Conservation (phyloP, 805 yeast species). For the Zygoascus tannicola region DNA sequence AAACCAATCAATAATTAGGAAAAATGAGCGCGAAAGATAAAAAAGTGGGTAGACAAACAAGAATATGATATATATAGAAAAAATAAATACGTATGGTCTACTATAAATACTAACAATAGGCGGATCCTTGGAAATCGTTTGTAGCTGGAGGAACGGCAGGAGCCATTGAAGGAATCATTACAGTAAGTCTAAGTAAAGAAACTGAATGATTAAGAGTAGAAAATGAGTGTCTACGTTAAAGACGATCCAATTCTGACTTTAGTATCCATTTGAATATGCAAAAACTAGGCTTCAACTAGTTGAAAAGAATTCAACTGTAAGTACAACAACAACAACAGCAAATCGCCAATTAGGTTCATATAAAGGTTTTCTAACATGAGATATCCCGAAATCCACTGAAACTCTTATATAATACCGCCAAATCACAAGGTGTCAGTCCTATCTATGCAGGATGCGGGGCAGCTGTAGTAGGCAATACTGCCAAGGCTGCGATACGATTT, state of each 20-base stretch:
- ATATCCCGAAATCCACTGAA: slow-evolving; percentile 77
- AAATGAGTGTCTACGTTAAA: too few species aligned
- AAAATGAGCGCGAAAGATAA: slow-evolving; percentile 1
- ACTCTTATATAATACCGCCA: slow-evolving; percentile 64
- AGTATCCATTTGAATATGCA: slow-evolving; percentile 93
- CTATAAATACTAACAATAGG: slow-evolving; percentile 8
- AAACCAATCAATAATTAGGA: too few species aligned
- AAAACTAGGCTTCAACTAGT: slow-evolving; percentile 82
- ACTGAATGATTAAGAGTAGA: too few species aligned
- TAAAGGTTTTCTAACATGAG: slow-evolving; percentile 21
- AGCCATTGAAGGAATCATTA: slow-evolving; percentile 65
- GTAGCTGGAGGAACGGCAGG: slow-evolving; percentile 41
- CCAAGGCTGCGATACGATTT: slow-evolving; percentile 91
- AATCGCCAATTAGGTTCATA: background rate
- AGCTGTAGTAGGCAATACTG: slow-evolving; percentile 90
- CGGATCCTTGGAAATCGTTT: slow-evolving; percentile 29
- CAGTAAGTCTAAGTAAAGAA: slow-evolving; percentile 33
- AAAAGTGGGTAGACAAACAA: background rate
- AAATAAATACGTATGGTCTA: too few species aligned
- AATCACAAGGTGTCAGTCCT: slow-evolving; percentile 66
- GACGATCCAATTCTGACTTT: too few species aligned
- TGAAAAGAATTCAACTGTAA: slow-evolving; percentile 17
- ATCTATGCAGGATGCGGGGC: slow-evolving; percentile 95
- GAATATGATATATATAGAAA: too few species aligned
- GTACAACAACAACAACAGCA: background rate